phyloP scores from a whole-genome alignment of 495 filamentous ascomycete genomes.

The Hypoxylon cercidicola region DNA sequence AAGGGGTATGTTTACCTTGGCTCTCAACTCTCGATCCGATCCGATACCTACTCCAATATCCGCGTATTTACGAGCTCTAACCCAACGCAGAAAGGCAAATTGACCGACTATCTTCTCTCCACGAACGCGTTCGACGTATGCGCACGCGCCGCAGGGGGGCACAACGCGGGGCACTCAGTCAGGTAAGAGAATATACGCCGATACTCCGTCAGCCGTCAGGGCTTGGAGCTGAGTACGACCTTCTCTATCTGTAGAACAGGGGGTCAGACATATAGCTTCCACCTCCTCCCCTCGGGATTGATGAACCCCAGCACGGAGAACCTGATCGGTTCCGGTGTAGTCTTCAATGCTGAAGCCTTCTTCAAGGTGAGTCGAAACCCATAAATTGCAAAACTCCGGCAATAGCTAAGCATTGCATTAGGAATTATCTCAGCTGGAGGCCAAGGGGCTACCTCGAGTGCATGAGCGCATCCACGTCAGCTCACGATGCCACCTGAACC shows the following conservation, averaged over 20 bases:
- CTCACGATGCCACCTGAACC: conserved; percentile 83
- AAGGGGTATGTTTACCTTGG: conserved; percentile 26
- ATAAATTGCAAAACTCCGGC: too few species aligned
- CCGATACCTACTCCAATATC: too few species aligned
- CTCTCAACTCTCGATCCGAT: too few species aligned
- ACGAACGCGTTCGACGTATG: conserved; percentile 46
- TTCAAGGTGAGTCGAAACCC: conserved; percentile 65
- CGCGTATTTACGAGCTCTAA: too few species aligned
- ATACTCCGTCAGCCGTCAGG: conserved; percentile 1
- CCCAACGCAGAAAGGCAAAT: conserved; percentile 26
- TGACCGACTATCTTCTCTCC: conserved; percentile 28
- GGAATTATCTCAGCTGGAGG: conserved; percentile 76
- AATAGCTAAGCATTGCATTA: conserved; percentile 28
- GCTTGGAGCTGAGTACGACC: conserved; percentile 61
- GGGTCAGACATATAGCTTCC: conserved; percentile 74
- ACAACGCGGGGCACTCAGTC: conserved; percentile 65
- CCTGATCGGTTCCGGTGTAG: conserved; percentile 85
- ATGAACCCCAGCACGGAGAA: conserved; percentile 81
- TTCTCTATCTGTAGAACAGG: conserved; percentile 53
- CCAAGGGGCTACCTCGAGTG: conserved; percentile 74
- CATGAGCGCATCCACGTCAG: conserved; percentile 78
- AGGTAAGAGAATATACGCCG: conserved; percentile 21
- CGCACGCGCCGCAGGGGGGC: conserved; percentile 72
- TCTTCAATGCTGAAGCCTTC: conserved; percentile 85
- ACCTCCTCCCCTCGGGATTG: conserved; percentile 72